Base-by-base conservation (phyloP, 2,329 filamentous ascomycete genomes). In the Didymosphaeria variabile region DNA sequence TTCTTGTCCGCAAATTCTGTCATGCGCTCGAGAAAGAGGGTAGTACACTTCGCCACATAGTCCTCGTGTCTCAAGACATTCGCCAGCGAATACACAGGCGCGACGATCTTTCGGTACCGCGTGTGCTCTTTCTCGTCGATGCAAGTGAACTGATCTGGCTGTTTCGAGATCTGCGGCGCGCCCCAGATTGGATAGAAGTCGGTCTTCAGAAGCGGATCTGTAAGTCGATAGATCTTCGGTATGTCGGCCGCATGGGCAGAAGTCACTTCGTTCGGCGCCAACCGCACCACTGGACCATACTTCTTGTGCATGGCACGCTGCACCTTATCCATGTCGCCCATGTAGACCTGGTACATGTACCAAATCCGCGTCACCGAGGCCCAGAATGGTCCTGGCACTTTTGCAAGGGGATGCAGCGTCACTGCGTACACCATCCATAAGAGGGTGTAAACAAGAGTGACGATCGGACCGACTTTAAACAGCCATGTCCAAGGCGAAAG, bases 31-130 rank as follows among this genome's bases (percentile, higher is more conserved):
- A 73, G 49, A 32, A 76, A 67, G 13, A 76, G 54, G 1, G 13
- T 55, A 0, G 65, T 64, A 44, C 71, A 74, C 10, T 68, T 64
- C 42, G 72, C 67, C 15, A 75, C 64, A 5, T 60, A 63, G n/a
- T 56, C 47, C 47, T 75, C 72, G 13, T 67, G 65, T 12, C 78
- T 75, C 6, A 81, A 73, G 13, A 83, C 60, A 0, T 74, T 81
- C 21, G 71, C 79, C 69, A 83, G 74, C 1, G 79, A 76, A 61
- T 83, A 83, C n/a, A 64, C 64, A 10, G 67, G 64, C 23, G 62
- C 58, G 9, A 72, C 61, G 7, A 70, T 64, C 12, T 44, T 64
- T 5, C 68, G 64, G 38, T 67, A 66, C 15, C 54, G 59, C 2
- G 55, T 54, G 45, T 71, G 66, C 29, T 68, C 66, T 23, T 58